Conservation (phyloP, 495 filamentous ascomycete species). For the Lepidopterella palustris region DNA sequence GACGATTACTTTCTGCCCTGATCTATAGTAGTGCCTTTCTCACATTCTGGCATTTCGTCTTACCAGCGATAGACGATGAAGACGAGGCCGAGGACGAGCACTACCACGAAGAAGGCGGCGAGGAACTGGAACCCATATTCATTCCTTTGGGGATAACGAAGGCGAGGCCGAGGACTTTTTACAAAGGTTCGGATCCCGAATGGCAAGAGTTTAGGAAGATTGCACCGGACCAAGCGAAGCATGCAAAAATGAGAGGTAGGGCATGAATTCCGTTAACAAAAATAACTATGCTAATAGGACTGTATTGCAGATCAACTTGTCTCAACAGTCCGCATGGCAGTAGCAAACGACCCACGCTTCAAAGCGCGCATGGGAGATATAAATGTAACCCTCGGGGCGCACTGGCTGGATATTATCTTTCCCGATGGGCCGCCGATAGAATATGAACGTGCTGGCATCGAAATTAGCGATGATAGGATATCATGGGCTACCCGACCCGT, state of each 20-base stretch:
- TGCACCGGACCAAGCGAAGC: slow-evolving; percentile 45
- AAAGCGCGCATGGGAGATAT: slow-evolving; percentile 43
- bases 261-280: neutral
- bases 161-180: slow-evolving; percentile 46
- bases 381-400: slow-evolving; percentile 41
- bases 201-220: slow-evolving; percentile 61
- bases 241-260: slow-evolving; percentile 48
- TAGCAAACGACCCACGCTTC: slow-evolving; percentile 19
- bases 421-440: slow-evolving; percentile 53
- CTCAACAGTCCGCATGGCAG: slow-evolving; percentile 35
- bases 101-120: slow-evolving; percentile 22
- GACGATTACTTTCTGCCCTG: neutral
- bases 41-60: slow-evolving; percentile 11
- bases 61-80: slow-evolving; percentile 21
- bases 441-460: slow-evolving; percentile 54
- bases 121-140: slow-evolving; percentile 44
- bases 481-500: slow-evolving; percentile 47
- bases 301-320: slow-evolving; percentile 45
- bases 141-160: slow-evolving; percentile 56
- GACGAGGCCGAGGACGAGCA: slow-evolving; percentile 21
- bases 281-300: neutral
- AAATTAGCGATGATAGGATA: slow-evolving; percentile 48
- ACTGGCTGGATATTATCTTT: slow-evolving; percentile 57
- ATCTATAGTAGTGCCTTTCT: neutral
- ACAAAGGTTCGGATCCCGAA: slow-evolving; percentile 60